phyloP scores from a whole-genome alignment of 108 stramenopile genomes.

The Hondaea fermentalgiana region DNA sequence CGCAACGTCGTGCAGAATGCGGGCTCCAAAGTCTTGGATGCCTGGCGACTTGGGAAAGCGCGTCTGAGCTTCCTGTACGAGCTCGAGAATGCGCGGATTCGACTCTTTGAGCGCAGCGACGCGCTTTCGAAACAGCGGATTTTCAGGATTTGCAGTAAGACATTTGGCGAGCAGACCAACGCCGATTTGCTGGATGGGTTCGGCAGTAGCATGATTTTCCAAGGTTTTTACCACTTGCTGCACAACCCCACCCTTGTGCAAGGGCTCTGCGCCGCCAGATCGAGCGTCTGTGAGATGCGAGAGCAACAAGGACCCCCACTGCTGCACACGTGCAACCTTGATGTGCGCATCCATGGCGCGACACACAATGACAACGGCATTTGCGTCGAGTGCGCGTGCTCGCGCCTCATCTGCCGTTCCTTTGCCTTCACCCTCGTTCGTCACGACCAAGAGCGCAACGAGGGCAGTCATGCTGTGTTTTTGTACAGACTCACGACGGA shows the following conservation, averaged over 20 bases:
- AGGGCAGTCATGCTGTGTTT: neutral
- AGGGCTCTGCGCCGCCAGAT: neutral
- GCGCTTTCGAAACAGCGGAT: neutral
- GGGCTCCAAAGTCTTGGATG: neutral
- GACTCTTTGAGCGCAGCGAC: neutral
- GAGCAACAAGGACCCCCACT: neutral
- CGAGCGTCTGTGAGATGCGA: neutral
- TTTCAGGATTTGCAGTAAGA: neutral
- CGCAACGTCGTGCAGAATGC: neutral
- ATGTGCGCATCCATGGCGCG: neutral
- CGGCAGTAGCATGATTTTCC: neutral
- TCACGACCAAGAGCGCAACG: neutral
- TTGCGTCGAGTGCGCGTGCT: neutral
- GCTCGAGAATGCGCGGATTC: neutral
- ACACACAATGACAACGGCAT: neutral
- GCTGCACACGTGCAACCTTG: neutral
- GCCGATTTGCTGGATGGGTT: neutral
- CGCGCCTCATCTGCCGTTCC: neutral
- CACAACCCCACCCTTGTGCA: neutral
- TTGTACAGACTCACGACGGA: neutral
- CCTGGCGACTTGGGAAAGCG: neutral
- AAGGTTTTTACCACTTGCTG: neutral
- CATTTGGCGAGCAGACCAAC: neutral
- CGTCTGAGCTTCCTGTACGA: neutral
- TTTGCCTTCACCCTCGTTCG: neutral